Percentiles rank a stretch among this genome's conserved stretches.
Evolutionary conservation across 208 protist species (phyloP).

Genomic region (Acanthamoeba polyphaga): DNA sequence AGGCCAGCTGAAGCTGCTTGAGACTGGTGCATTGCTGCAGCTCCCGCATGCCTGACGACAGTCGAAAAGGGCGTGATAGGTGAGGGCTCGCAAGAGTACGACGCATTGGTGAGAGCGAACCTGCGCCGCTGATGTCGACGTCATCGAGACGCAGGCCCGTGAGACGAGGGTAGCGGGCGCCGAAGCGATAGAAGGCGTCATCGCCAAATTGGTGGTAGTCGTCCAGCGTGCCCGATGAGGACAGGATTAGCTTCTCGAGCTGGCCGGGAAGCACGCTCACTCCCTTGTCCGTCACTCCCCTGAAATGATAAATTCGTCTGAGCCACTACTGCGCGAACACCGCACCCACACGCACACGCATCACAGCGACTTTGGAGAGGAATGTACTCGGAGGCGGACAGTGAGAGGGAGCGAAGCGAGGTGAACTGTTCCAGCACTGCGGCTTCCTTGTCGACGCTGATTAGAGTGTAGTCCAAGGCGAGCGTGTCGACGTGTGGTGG

Average conservation of each 20-base stretch:
- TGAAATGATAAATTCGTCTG: not conserved
- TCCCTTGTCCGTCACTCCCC: conserved; percentile 53
- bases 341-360: not conserved
- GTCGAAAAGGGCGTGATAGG: too few species aligned
- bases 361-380: not conserved
- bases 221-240: conserved; percentile 42
- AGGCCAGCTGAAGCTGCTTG: conserved; percentile 25
- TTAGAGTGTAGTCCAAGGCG: conserved; percentile 13
- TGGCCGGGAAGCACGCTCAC: not conserved
- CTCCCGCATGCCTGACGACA: not conserved
- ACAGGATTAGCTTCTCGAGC: conserved; percentile 7
- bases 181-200: conserved; percentile 24
- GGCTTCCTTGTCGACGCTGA: conserved; percentile 23
- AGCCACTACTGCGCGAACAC: not conserved
- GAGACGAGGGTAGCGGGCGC: conserved; percentile 9
- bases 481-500: not conserved
- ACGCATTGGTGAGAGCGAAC: not conserved
- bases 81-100: not conserved
- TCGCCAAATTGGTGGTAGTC: conserved; percentile 59
- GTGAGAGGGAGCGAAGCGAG: not conserved
- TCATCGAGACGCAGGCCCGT: conserved; percentile 25
- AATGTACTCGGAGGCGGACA: conserved; percentile 57
- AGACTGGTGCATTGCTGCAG: conserved; percentile 5
- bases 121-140: conserved; percentile 19
- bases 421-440: not conserved